Base-by-base conservation (phyloP, 73 alveolate genomes). In the Paramecium bursaria region DNA sequence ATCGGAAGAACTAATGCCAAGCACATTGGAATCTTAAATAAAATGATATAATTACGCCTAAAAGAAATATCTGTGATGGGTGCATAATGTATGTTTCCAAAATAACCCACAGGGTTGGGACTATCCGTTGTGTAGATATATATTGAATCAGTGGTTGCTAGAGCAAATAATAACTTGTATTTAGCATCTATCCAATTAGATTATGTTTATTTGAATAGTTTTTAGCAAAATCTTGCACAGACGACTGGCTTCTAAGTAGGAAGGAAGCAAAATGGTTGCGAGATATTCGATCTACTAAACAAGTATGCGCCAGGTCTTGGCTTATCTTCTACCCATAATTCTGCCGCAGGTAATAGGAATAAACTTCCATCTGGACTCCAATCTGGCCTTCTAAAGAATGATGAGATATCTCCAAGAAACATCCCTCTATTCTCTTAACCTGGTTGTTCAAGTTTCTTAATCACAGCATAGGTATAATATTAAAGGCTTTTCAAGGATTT, bases 311-410 rank as follows among this genome's bases (percentile, higher is more conserved):
- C 90, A 48, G 86, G 75, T 75, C 85, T 79, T 0, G 89, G 76
- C 27, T 79, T 73, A 53, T 73, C 50, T 15, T 79, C 60, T 17
- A 67, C 92, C 85, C 91, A 46, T 27, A 61, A 86, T 51, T 88
- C 88, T 7, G 95, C 93, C 19, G 95, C 92, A n/a, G 97, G 97
- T 29, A 88, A 76, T 0, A 92, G 42, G 79, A 86, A 86, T 74
- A 89, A 90, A 1, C 94, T 54, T 22, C 99, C 99, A 74, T 96
- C 99, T 3, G 99, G 99, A 85, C 98, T 90, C 90, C 96, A 96
- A 50, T 94, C 86, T 39, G 95, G 94, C 73, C 99, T 76, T 73
- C 98, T 46, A 13, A 93, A 96, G 77, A 96, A 96, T 1, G 97
- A 73, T 82, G 92, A 96, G 14, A 90, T 93, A 51, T 92, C 98